Percentiles rank a stretch among this genome's conserved stretches.
Evolutionary conservation across 495 filamentous ascomycete species (phyloP).

Genomic region (Bathelium albidoporum): DNA sequence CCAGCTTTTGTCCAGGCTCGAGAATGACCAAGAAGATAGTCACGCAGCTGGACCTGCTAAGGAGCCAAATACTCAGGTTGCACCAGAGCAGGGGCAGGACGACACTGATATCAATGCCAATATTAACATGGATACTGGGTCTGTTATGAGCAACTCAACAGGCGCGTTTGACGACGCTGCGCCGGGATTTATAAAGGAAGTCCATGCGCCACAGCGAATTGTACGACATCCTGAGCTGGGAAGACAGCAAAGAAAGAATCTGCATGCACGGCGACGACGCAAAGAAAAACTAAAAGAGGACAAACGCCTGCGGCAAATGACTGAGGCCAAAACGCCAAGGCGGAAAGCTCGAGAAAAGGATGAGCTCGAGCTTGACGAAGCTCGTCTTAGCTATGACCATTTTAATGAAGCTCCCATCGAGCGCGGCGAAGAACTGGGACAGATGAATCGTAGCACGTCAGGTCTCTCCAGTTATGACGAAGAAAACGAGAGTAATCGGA

Average conservation of each 20-base stretch:
- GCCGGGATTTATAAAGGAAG: not conserved
- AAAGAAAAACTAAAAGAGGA: not conserved
- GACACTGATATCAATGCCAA: no score
- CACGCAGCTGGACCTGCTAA: no score
- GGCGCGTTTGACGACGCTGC: not conserved
- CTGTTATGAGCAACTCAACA: not conserved
- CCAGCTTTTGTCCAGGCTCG: not conserved
- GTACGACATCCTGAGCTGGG: not conserved
- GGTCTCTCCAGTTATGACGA: not conserved
- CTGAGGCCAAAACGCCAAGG: not conserved
- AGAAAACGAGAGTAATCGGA: not conserved
- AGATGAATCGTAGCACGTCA: not conserved
- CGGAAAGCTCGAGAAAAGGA: not conserved
- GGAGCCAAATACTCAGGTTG: no score
- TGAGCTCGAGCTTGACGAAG: not conserved
- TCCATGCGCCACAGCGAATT: not conserved
- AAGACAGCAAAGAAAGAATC: not conserved
- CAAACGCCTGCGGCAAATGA: not conserved
- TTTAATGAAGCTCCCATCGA: not conserved
- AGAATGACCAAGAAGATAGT: no score
- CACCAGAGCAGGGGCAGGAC: no score
- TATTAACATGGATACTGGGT: not conserved
- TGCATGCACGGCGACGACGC: not conserved
- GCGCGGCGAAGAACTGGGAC: not conserved
- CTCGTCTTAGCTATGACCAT: not conserved